Conservation (phyloP, 345 rosid species). For the Eutrema japonicum region DNA sequence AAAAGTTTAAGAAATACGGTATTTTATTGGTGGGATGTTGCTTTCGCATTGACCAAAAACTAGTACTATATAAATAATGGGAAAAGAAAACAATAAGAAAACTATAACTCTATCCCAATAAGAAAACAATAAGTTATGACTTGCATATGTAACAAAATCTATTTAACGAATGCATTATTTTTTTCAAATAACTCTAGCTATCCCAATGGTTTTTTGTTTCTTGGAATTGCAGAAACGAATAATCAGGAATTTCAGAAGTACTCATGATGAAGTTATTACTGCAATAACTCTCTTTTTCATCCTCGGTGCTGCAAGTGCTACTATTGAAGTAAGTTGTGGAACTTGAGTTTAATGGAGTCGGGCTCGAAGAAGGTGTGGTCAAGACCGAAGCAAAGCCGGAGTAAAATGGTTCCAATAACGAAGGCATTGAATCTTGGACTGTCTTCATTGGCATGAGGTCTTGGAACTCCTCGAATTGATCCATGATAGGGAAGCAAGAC, state of each 20-base stretch:
- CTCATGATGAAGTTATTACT: constrained; percentile 41
- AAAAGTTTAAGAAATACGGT: neutral
- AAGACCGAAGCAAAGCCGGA: constrained; percentile 50
- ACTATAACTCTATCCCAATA: neutral
- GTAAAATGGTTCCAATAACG: constrained; percentile 44
- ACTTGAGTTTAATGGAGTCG: constrained; percentile 64
- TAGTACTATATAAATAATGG: neutral
- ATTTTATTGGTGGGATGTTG: constrained; percentile 28
- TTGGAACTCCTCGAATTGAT: constrained; percentile 26
- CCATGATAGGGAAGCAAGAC: constrained; percentile 38
- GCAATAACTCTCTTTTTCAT: constrained; percentile 64
- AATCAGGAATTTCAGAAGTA: constrained; percentile 48
- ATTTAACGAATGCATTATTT: neutral
- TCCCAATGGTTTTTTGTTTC: constrained; percentile 33
- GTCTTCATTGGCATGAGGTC: constrained; percentile 16
- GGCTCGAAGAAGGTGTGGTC: constrained; percentile 57
- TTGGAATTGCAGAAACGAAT: constrained; percentile 49
- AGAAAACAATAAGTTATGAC: too few species aligned
- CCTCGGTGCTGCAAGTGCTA: constrained; percentile 56
- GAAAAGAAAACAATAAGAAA: neutral
- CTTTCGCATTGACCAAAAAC: constrained; percentile 26
- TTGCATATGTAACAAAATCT: constrained; percentile 31
- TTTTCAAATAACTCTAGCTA: constrained; percentile 18
- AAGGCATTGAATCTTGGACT: constrained; percentile 18
- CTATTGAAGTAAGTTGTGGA: constrained; percentile 46